phyloP scores from a whole-genome alignment of 2,329 filamentous ascomycete genomes.

The Aspergillus thermomutatus region DNA sequence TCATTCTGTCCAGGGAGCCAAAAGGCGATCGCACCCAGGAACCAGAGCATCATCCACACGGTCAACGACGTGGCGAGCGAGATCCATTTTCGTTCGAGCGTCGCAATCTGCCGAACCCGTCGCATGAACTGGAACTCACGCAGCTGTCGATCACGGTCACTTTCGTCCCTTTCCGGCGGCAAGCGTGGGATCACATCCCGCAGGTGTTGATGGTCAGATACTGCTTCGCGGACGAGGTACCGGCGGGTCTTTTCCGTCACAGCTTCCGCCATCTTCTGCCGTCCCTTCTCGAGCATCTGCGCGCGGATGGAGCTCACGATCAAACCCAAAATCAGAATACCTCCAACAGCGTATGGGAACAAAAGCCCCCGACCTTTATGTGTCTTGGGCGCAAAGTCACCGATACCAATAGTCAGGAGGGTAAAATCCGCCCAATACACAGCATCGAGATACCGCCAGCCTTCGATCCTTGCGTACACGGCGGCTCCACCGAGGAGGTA shows the following conservation, averaged over 20 bases:
- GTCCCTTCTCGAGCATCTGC: constrained; percentile 37
- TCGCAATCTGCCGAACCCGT: constrained; percentile 41
- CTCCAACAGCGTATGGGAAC: constrained; percentile 35
- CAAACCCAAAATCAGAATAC: constrained; percentile 33
- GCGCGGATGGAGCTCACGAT: constrained; percentile 35
- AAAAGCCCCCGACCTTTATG: constrained; percentile 32
- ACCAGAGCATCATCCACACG: constrained; percentile 44
- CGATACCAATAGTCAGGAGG: constrained; percentile 35
- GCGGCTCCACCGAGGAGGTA: constrained; percentile 40
- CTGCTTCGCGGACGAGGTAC: constrained; percentile 26
- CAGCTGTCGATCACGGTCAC: constrained; percentile 24
- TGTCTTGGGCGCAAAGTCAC: constrained; percentile 29
- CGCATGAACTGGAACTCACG: constrained; percentile 47
- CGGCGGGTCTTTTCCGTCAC: constrained; percentile 33
- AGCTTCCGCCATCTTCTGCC: constrained; percentile 33
- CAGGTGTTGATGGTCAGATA: constrained; percentile 10
- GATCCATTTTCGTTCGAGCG: constrained; percentile 41
- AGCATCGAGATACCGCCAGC: constrained; percentile 33
- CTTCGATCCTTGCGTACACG: constrained; percentile 36
- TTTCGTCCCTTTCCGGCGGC: constrained; percentile 9
- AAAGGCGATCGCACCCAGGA: constrained; percentile 38
- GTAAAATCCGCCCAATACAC: constrained; percentile 36
- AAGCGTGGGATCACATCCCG: constrained; percentile 15
- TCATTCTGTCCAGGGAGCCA: constrained; percentile 29
- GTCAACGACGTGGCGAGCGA: constrained; percentile 35